Base-by-base conservation (phyloP, 2,329 filamentous ascomycete genomes). In the Trichoderma pleuroti region DNA sequence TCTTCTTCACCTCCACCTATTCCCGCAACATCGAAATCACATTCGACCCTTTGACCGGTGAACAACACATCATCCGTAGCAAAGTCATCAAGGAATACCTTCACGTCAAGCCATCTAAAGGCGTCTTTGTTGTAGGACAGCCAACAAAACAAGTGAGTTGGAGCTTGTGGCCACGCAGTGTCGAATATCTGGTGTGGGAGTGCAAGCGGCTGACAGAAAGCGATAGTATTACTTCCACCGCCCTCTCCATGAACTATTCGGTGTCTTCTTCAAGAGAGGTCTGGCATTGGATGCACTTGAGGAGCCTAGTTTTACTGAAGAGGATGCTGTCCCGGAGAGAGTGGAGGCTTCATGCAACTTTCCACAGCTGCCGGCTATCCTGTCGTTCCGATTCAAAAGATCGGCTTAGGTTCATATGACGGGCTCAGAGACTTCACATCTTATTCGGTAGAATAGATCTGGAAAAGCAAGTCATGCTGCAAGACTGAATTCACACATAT, bases 1-100 rank as follows among this genome's bases (percentile, higher is more conserved):
- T 83, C 5, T 85, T 86, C 76, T 82, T 84, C 73, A 86, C 84
- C 5, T 82, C 83, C 2, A 80, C 80, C 3, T 79, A 81, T 2
- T 76, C 79, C 9, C 80, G 82, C 6, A 76, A 77, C 26, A 77
- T 86, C 52, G 78, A 82, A n/a, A 72, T 82, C n/a, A 75, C 73
- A 24, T 80, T 80, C 52, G 76, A 83, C 62, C 76, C 77, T 0
- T 72, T 65, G 12, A 82, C 80, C 1, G 82, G 81, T 11, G 76
- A 81, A 63, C 75, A 77, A n/a, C 75, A 79, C 10, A 73, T 81
- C 2, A 72, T 75, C 18, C 79, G 80, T 39, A 78, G 79, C 61
- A 81, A 82, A 68, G 75, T 81, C 52, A 76, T 86, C 36, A 78
- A 74, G 4, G 76, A 81, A 32, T 86, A 86, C 71, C 76, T 85